Conservation (phyloP, 306 rosid genomes). For the Canavalia gladiata region DNA sequence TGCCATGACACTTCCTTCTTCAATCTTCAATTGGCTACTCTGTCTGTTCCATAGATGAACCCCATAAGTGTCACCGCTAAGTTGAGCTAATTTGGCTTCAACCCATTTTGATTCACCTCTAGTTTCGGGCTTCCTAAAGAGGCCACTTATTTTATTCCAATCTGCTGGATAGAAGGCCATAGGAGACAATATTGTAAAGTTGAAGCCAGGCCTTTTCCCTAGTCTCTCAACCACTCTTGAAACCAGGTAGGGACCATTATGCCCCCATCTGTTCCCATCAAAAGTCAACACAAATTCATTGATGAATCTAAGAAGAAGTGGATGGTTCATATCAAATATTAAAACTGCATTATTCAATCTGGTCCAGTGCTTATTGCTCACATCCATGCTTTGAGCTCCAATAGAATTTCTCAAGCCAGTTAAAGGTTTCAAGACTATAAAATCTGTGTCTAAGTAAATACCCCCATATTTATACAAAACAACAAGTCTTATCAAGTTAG, state of each 20-base stretch:
- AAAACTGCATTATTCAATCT: constrained; percentile 83
- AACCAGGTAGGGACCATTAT: constrained; percentile 89
- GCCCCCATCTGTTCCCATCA: constrained; percentile 87
- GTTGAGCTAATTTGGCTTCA: constrained; percentile 59
- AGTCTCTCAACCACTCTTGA: constrained; percentile 72
- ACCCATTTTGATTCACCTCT: constrained; percentile 62
- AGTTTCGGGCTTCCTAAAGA: constrained; percentile 60
- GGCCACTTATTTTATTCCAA: constrained; percentile 66
- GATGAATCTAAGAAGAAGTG: constrained; percentile 74
- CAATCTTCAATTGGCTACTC: constrained; percentile 63
- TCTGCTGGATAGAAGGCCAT: constrained; percentile 73
- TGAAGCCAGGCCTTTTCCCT: constrained; percentile 43
- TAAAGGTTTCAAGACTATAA: constrained; percentile 66
- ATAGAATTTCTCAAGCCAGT: constrained; percentile 68
- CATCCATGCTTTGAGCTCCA: constrained; percentile 76
- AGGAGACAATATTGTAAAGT: constrained; percentile 62
- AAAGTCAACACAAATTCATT: constrained; percentile 73
- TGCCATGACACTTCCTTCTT: constrained; percentile 75
- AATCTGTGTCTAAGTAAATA: constrained; percentile 76
- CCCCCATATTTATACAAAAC: constrained; percentile 82
- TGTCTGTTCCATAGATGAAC: constrained; percentile 82
- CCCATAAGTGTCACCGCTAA: constrained; percentile 64
- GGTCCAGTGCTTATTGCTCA: constrained; percentile 64
- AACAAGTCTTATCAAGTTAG: constrained; percentile 76
- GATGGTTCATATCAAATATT: constrained; percentile 80